A percentile compares a stretch with the other conserved stretches of the same genome.
Evolutionary conservation across 495 filamentous ascomycete species (phyloP).

Genomic region (Talaromyces adpressus): DNA sequence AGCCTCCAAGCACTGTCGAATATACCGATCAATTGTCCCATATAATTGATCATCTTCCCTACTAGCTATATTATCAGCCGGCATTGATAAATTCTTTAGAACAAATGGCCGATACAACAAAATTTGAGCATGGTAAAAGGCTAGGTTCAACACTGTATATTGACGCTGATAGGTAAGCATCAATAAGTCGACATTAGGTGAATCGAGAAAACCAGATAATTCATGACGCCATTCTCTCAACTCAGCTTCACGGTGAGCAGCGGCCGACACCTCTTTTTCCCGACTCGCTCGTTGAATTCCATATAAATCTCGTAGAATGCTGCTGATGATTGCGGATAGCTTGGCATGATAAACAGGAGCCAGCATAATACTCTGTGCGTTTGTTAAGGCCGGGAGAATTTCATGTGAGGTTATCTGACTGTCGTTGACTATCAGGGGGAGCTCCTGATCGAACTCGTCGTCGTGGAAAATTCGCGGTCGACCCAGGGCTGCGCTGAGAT

Average conservation of each 20-base stretch:
- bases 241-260: neutral
- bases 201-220: neutral
- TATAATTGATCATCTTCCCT: neutral
- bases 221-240: neutral
- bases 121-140: neutral
- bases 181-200: neutral
- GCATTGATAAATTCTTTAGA: neutral
- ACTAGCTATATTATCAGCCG: neutral
- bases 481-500: neutral
- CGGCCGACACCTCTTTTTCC: neutral
- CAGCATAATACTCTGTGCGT: constrained; percentile 31
- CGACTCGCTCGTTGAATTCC: neutral
- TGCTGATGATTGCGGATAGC: constrained; percentile 9
- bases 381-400: constrained; percentile 16
- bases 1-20: neutral
- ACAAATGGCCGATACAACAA: neutral
- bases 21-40: neutral
- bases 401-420: constrained; percentile 24
- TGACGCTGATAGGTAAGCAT: neutral
- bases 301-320: neutral
- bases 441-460: neutral
- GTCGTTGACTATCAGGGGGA: neutral
- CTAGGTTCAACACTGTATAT: neutral
- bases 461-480: neutral
- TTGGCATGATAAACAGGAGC: constrained; percentile 33